Evolutionary conservation across 306 rosid species (phyloP), one percentile per base, ranked within the genome.

Genomic region (Glycine tomentella): DNA sequence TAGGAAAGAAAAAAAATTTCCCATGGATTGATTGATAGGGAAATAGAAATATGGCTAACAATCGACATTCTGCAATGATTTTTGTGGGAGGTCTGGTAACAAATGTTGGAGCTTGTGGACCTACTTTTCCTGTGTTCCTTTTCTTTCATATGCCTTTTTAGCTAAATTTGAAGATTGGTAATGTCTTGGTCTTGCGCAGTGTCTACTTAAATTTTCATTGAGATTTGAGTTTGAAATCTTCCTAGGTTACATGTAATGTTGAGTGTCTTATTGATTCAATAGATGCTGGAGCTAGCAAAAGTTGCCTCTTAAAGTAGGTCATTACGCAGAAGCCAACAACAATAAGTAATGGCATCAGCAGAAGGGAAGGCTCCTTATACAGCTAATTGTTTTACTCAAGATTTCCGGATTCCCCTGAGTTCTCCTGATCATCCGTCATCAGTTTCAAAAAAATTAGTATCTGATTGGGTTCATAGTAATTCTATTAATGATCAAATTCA

Each of bases 381-480:
- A 67, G 73, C 82, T 53, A 65, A 40, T 46, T 74, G 72, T 81
- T 78, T 87, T 33, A 11, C 77, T 33, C 74, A 42, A 49, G 84
- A 78, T 81, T 87, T 74, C 34, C 76, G 49, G 74, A 78, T 61
- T 58, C 76, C 77, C 2, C 69, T 20, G 13, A 34, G 61, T 82
- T 82, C 84, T 62, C 71, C 65, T 17, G 80, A 75, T 14, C 52
- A 48, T 9, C 81, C 63, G 36, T 58, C 78, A 44, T 6, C 81
- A 3, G 51, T 59, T 45, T 79, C 84, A 25, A 16, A 74, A 15
- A 84, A 75, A 36, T 75, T 84, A 16, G 90, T 85, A 70, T 72
- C 90, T n/a, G 84, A 87, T 82, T 59, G 55, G 84, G 64, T 72
- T 56, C 85, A 84, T 69, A 49, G 72, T 76, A 79, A 67, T 83